phyloP scores from a whole-genome alignment of 345 rosid species.

The Euphorbia lathyris region DNA sequence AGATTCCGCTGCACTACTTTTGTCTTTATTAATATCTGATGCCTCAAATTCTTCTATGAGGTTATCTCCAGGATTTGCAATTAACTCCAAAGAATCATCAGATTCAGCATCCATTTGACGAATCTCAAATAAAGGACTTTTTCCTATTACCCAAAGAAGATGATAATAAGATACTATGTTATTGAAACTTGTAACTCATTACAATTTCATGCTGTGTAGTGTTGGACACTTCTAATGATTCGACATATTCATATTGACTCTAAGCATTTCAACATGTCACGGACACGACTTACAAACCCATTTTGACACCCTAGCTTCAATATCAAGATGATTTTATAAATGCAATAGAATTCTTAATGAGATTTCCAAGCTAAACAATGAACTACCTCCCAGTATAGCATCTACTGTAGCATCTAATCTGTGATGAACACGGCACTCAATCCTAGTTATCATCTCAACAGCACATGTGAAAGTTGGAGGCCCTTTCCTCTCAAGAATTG shows the following conservation, averaged over 20 bases:
- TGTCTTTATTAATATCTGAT: constrained; percentile 29
- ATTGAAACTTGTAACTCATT: background rate
- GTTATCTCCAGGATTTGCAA: constrained; percentile 29
- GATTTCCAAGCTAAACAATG: constrained; percentile 4
- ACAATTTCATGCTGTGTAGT: background rate
- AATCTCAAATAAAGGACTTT: constrained; percentile 66
- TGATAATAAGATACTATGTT: background rate
- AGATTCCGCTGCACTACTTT: constrained; percentile 37
- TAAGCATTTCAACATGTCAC: background rate
- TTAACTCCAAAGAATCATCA: constrained; percentile 37
- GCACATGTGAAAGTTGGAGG: constrained; percentile 85
- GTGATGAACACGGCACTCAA: constrained; percentile 81
- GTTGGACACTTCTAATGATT: too few relatives aligned
- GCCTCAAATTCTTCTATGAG: constrained; percentile 40
- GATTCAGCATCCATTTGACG: constrained; percentile 56
- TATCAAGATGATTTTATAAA: background rate
- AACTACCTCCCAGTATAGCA: constrained; percentile 76
- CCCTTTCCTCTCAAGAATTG: constrained; percentile 92
- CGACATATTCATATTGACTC: background rate
- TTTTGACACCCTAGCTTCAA: constrained; percentile 2
- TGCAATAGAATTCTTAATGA: background rate
- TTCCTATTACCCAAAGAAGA: constrained; percentile 46
- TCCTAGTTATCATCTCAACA: constrained; percentile 80
- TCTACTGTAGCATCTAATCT: constrained; percentile 85
- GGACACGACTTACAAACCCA: background rate